Evolutionary conservation across 1,284 basidiomycete genomes (phyloP), one percentile per base, ranked within the genome.

Genomic region (Boletus semigastroideus): DNA sequence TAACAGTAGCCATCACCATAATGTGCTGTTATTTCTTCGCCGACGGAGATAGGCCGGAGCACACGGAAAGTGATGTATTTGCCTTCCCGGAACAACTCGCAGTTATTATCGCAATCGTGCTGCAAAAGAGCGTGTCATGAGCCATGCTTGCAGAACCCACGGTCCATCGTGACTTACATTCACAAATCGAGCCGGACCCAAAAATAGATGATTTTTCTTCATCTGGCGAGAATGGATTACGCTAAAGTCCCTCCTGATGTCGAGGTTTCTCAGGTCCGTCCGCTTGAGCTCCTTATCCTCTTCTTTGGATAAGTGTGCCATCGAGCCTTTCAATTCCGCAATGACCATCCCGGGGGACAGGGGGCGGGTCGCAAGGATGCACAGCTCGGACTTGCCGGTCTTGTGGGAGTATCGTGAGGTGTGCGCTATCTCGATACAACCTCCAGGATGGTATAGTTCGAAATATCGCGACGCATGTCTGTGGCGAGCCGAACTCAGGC

Each of bases 31-130:
- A 94, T 85, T 69, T 94, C 92, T 68, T 95, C 91, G 47, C 91
- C 91, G 25, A 86, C 74, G 34, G 78, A 74, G 63, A 96, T 94
- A 49, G 86, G 81, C 67, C 85, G 84, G 65, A 93, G 77, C 52
- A 90, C 88, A 45, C 90, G 85, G 74, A 96, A 96, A 25, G 90
- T 89, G 72, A 96, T 94, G 67, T 91, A 91, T 63, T 83, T 80
- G 36, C 92, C 92, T 71, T 90, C 85, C 47, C 92, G 86, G 67
- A 93, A 90, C 49, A 94, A 79, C 62, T 94, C 89, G 52, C 87
- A 89, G 67, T 95, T 94, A 60, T 94, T 90, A 53, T 92, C 83
- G 70, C 93, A 95, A 67, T 95, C 93, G 66, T 95, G 92, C 89
- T 93, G 68, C 55, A 68, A 48, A 62, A 38, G 42, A 51, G 44